Percentiles rank a stretch among this genome's conserved stretches.
These are phyloP conservation scores for Medicago ruthenica DNA, from an alignment of 306 rosid genomes.

Conservation along the genomic window DNA sequence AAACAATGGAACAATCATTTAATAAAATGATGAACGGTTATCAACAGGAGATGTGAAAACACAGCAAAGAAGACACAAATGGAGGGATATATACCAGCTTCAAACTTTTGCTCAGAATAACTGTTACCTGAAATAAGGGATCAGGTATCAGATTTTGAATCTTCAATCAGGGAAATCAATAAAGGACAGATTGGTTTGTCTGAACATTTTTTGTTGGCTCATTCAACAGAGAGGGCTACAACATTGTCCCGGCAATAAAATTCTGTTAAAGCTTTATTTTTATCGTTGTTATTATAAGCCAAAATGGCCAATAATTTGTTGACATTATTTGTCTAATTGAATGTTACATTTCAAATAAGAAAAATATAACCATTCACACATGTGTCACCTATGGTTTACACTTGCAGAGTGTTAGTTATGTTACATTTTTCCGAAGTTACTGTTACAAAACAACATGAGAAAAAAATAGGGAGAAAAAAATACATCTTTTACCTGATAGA, in stretches of 20 bases:
- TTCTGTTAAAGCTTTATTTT: conserved; percentile 15
- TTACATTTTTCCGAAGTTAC: no score
- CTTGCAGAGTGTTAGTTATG: background rate
- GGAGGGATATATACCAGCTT: conserved; percentile 10
- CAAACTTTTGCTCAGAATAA: conserved; percentile 39
- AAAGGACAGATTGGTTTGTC: conserved; percentile 28
- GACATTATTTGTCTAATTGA: conserved; percentile 31
- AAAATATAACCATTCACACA: background rate
- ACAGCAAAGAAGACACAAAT: conserved; percentile 17
- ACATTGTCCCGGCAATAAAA: conserved; percentile 21
- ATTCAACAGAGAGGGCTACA: conserved; percentile 29
- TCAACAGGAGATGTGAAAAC: conserved; percentile 15
- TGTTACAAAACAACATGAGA: no score
- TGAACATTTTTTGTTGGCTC: conserved; percentile 18
- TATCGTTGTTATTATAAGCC: conserved; percentile 21
- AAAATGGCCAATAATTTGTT: conserved; percentile 24
- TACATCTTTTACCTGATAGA: no score
- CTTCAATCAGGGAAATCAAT: conserved; percentile 34
- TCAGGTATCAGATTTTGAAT: conserved; percentile 44
- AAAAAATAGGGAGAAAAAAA: no score
- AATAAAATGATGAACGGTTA: conserved; percentile 30
- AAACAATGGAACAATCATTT: conserved; percentile 50
- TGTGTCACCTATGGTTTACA: background rate
- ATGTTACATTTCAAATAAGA: conserved; percentile 37
- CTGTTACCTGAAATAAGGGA: conserved; percentile 30